These are phyloP conservation scores for Mortierella antarctica DNA, from an alignment of 192 early-diverging fungal genomes.

Conservation along the genomic window DNA sequence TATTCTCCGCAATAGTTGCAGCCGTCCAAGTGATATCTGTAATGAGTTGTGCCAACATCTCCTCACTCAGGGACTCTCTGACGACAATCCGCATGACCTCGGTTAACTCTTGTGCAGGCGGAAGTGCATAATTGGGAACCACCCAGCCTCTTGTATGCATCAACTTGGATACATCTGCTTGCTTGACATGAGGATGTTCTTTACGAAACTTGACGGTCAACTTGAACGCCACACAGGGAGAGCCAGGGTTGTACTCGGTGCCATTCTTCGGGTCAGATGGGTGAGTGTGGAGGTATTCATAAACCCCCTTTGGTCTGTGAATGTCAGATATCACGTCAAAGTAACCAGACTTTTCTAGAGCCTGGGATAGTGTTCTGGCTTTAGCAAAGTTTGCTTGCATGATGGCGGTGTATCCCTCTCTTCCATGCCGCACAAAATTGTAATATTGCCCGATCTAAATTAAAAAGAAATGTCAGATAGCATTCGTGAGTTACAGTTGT, in stretches of 20 bases:
- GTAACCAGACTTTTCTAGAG: constrained; percentile 66
- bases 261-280: background rate
- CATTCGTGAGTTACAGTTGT: background rate
- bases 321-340: constrained; percentile 73
- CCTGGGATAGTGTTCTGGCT: constrained; percentile 64
- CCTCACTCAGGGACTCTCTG: constrained; percentile 66
- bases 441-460: constrained; percentile 79
- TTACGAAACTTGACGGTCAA: constrained; percentile 65
- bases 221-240: constrained; percentile 75
- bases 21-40: constrained; percentile 65
- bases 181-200: constrained; percentile 62
- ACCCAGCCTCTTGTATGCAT: constrained; percentile 80
- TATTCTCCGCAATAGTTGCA: constrained; percentile 47
- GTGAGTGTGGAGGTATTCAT: constrained; percentile 50
- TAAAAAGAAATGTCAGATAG: background rate
- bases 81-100: constrained; percentile 77
- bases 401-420: constrained; percentile 69
- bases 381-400: constrained; percentile 67
- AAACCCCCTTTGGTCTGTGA: constrained; percentile 62
- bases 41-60: constrained; percentile 61
- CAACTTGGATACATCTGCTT: constrained; percentile 62
- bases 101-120: constrained; percentile 56
- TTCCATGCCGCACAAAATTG: constrained; percentile 78
- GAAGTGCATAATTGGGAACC: constrained; percentile 81
- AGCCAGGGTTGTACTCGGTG: constrained; percentile 59